Evolutionary conservation across 352 stramenopile species (phyloP).

Genomic region (Phytophthora foliorum): DNA sequence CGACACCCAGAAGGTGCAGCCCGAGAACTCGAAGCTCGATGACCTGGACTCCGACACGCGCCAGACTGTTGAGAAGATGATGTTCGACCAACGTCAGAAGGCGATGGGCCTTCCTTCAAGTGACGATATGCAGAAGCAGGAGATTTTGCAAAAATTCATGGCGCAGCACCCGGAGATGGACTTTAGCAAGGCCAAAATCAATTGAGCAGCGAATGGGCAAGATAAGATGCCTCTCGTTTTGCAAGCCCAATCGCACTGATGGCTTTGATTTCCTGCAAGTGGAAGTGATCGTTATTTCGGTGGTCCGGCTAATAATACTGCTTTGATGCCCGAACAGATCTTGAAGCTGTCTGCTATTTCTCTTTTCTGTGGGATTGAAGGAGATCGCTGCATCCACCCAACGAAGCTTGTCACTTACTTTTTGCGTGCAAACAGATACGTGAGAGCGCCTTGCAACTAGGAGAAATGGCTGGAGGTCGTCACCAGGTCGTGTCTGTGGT

Average conservation of each 20-base stretch:
- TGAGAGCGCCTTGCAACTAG: not conserved
- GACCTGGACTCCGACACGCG: slow-evolving; percentile 99
- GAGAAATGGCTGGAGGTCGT: slow-evolving; percentile 31
- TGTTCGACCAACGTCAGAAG: slow-evolving; percentile 99
- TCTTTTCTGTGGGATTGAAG: not conserved
- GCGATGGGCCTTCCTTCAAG: slow-evolving; percentile 96
- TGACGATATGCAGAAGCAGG: slow-evolving; percentile 98
- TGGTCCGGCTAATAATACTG: slow-evolving; percentile 35
- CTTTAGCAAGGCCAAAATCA: slow-evolving; percentile 99
- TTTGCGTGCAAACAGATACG: slow-evolving; percentile 18
- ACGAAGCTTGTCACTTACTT: slow-evolving; percentile 17
- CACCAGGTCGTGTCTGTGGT: slow-evolving; percentile 73
- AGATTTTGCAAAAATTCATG: slow-evolving; percentile 99
- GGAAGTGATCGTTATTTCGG: slow-evolving; percentile 13
- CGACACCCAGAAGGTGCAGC: slow-evolving; percentile 98
- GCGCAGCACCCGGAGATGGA: slow-evolving; percentile 99
- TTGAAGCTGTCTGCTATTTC: slow-evolving; percentile 29
- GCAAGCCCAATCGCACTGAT: not conserved
- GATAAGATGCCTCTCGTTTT: not conserved
- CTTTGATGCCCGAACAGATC: slow-evolving; percentile 24
- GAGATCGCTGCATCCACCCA: not conserved
- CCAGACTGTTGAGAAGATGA: slow-evolving; percentile 99
- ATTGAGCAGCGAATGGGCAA: slow-evolving; percentile 55
- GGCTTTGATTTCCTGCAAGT: not conserved
- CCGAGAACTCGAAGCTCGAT: slow-evolving; percentile 98